Evolutionary conservation across 495 filamentous ascomycete genomes (phyloP).

Genomic region (Tuber borchii): DNA sequence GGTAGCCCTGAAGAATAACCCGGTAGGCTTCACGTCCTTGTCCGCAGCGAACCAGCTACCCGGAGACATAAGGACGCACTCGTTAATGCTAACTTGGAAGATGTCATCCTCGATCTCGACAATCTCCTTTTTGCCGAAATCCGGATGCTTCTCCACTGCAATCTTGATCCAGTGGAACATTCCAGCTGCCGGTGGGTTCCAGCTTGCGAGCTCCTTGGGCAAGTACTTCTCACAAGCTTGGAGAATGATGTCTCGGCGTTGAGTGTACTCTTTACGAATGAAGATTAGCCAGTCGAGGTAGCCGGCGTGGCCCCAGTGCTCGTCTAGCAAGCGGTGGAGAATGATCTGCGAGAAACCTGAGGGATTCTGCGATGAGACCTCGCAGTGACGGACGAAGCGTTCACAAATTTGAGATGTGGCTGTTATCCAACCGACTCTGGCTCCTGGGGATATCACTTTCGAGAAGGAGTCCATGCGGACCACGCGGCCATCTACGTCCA

Average conservation of each 20-base stretch:
- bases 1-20: conserved; percentile 79
- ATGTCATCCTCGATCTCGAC: conserved; percentile 76
- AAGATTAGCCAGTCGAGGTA: conserved; percentile 86
- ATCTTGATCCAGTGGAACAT: conserved; percentile 96
- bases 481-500: conserved; percentile 61
- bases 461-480: conserved; percentile 74
- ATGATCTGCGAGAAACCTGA: conserved; percentile 75
- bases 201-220: conserved; percentile 70
- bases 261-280: conserved; percentile 75
- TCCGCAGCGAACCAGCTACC: conserved; percentile 86
- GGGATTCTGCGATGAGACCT: conserved; percentile 74
- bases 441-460: conserved; percentile 73
- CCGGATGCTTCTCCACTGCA: conserved; percentile 66
- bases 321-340: conserved; percentile 82
- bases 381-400: conserved; percentile 67
- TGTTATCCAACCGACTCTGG: conserved; percentile 70
- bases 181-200: conserved; percentile 77
- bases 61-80: conserved; percentile 66
- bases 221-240: conserved; percentile 74
- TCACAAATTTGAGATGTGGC: conserved; percentile 77
- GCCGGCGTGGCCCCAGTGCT: conserved; percentile 88
- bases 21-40: conserved; percentile 44
- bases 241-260: conserved; percentile 67
- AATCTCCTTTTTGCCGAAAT: conserved; percentile 52
- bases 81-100: conserved; percentile 63